Percentiles rank a stretch among this genome's conserved stretches.
Evolutionary conservation across 495 filamentous ascomycete genomes (phyloP).

Genomic region (Hypomontagnella monticulosa): DNA sequence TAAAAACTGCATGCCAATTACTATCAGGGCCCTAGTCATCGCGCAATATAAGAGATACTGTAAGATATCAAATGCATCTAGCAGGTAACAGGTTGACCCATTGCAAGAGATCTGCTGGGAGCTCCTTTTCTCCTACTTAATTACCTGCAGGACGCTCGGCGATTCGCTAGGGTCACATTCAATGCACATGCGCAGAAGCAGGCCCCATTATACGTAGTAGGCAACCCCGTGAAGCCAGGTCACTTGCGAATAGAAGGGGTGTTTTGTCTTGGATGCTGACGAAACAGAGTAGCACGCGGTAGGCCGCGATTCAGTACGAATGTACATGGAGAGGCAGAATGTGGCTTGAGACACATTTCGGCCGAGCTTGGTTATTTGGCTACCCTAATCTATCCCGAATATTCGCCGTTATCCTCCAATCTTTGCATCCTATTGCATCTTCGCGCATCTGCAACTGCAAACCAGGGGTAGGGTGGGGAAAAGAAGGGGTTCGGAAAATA

Average conservation of each 20-base stretch:
- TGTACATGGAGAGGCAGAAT: neutral
- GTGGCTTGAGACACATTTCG: no score
- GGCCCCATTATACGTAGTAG: constrained; percentile 27
- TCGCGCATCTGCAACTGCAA: constrained; percentile 19
- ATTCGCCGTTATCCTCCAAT: constrained; percentile 35
- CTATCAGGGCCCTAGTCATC: constrained; percentile 8
- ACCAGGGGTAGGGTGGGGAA: constrained; percentile 27
- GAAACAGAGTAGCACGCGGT: constrained; percentile 36
- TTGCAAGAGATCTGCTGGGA: constrained; percentile 7
- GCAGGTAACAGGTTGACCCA: neutral
- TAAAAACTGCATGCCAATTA: neutral
- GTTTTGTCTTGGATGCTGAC: constrained; percentile 39
- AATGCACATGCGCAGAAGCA: constrained; percentile 30
- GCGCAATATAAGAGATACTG: constrained; percentile 18
- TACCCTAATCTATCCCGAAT: constrained; percentile 35
- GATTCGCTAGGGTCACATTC: constrained; percentile 35
- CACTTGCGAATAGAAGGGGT: constrained; percentile 31
- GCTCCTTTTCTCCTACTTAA: constrained; percentile 17
- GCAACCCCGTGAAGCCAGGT: constrained; percentile 36
- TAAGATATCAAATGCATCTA: constrained; percentile 21
- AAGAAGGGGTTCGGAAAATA: constrained; percentile 35
- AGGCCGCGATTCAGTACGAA: constrained; percentile 16
- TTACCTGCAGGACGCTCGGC: constrained; percentile 19
- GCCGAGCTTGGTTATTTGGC: constrained; percentile 23
- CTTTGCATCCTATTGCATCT: constrained; percentile 18